A percentile compares a stretch with the other conserved stretches of the same genome.
Evolutionary conservation across 2,329 filamentous ascomycete species (phyloP).

Genomic region (Penicillium frequentans): DNA sequence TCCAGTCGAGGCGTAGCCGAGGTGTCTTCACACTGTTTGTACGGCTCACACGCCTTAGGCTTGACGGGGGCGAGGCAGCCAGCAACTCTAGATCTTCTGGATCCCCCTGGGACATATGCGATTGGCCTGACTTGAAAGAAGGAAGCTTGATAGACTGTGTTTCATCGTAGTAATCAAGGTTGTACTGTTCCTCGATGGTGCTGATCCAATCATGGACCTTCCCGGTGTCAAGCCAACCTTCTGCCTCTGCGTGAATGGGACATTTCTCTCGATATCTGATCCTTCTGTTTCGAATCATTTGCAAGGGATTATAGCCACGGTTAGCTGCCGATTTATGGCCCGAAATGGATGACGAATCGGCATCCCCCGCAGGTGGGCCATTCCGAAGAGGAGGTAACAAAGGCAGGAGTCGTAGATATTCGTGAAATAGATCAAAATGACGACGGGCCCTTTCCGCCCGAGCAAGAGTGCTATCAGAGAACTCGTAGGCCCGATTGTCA

Average conservation of each 20-base stretch:
- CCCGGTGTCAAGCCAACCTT: slow-evolving; percentile 74
- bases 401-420: slow-evolving; percentile 79
- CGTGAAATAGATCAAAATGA: slow-evolving; percentile 79
- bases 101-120: slow-evolving; percentile 16
- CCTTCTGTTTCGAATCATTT: slow-evolving; percentile 88
- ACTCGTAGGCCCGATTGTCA: slow-evolving; percentile 46
- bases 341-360: slow-evolving; percentile 18
- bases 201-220: slow-evolving; percentile 77
- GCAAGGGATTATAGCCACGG: slow-evolving; percentile 83
- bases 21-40: slow-evolving; percentile 59
- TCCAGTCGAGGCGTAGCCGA: slow-evolving; percentile 81
- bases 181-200: slow-evolving; percentile 56
- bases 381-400: slow-evolving; percentile 68
- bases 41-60: slow-evolving; percentile 43
- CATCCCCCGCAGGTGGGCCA: slow-evolving; percentile 1
- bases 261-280: slow-evolving; percentile 76
- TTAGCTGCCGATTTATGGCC: slow-evolving; percentile 52
- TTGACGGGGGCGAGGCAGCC: slow-evolving; percentile 38
- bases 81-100: slow-evolving; percentile 25
- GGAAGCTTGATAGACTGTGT: slow-evolving; percentile 49
- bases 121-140: slow-evolving; percentile 33
- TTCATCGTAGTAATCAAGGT: slow-evolving; percentile 45
- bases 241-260: slow-evolving; percentile 69
- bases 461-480: slow-evolving; percentile 77
- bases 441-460: slow-evolving; percentile 81